Percentiles rank a stretch among this genome's conserved stretches.
phyloP scores from a whole-genome alignment of 2,329 filamentous ascomycete species.

The Neofusicoccum sp. region DNA sequence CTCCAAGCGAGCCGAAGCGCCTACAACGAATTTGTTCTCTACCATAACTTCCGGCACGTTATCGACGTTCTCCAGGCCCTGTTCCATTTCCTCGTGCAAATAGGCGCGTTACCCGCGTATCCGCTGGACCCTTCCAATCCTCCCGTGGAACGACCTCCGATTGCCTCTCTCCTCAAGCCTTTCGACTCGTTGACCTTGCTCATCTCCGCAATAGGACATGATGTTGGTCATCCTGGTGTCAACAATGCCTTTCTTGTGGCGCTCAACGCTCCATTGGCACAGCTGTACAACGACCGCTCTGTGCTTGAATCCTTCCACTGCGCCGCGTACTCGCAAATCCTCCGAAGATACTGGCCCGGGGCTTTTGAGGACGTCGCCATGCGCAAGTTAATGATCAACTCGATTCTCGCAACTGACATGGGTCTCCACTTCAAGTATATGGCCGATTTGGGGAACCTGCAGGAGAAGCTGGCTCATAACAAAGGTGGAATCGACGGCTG shows the following conservation, averaged over 20 bases:
- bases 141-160: slow-evolving; percentile 48
- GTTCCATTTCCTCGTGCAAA: slow-evolving; percentile 82
- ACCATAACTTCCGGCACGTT: slow-evolving; percentile 97
- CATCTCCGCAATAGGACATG: slow-evolving; percentile 94
- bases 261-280: slow-evolving; percentile 86
- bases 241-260: slow-evolving; percentile 96
- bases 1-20: slow-evolving; percentile 83
- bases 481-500: slow-evolving; percentile 66
- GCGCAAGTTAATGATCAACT: slow-evolving; percentile 90
- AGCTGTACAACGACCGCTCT: slow-evolving; percentile 94
- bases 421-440: slow-evolving; percentile 96
- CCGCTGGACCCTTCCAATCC: slow-evolving; percentile 31
- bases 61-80: slow-evolving; percentile 93
- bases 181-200: slow-evolving; percentile 87
- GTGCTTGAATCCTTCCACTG: slow-evolving; percentile 97
- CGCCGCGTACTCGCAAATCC: slow-evolving; percentile 92
- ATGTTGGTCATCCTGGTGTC: slow-evolving; percentile 95
- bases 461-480: slow-evolving; percentile 71
- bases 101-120: slow-evolving; percentile 73
- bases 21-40: slow-evolving; percentile 96
- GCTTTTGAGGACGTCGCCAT: slow-evolving; percentile 77
- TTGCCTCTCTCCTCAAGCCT: slow-evolving; percentile 74
- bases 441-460: slow-evolving; percentile 77
- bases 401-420: slow-evolving; percentile 98
- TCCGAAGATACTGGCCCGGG: slow-evolving; percentile 85